Evolutionary conservation across 768 basidiomycete genomes (phyloP).

Genomic region (Wakefieldia striispora): DNA sequence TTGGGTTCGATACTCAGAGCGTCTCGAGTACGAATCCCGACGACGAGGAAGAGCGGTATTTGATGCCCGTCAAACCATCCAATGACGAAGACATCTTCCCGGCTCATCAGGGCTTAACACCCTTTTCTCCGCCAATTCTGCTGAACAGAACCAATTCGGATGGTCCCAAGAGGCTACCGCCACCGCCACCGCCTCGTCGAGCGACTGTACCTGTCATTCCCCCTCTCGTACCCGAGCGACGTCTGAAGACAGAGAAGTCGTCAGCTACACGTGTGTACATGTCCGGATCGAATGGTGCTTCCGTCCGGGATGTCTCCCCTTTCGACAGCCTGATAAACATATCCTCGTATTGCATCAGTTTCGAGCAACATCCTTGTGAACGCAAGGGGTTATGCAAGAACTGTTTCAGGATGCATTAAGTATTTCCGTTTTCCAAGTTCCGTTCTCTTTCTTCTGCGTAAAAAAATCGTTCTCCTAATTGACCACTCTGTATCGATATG

Average conservation of each 20-base stretch:
- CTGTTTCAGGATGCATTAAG: slow-evolving; percentile 55
- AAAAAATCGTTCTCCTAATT: not conserved
- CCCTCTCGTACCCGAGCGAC: slow-evolving; percentile 51
- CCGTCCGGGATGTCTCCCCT: slow-evolving; percentile 51
- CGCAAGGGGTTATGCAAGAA: slow-evolving; percentile 62
- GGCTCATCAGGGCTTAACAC: slow-evolving; percentile 10
- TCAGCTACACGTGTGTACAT: slow-evolving; percentile 22
- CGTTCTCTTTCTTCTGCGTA: not conserved
- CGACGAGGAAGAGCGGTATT: slow-evolving; percentile 43
- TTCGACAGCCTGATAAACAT: slow-evolving; percentile 64
- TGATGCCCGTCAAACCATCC: slow-evolving; percentile 28
- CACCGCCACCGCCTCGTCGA: slow-evolving; percentile 66
- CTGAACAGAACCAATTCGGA: slow-evolving; percentile 26
- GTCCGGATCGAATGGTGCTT: slow-evolving; percentile 29
- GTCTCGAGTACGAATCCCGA: slow-evolving; percentile 42
- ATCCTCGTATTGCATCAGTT: slow-evolving; percentile 45
- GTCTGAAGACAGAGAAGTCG: slow-evolving; percentile 15
- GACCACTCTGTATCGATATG: slow-evolving; percentile 7
- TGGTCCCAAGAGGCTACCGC: slow-evolving; percentile 42
- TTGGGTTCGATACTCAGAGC: slow-evolving; percentile 36
- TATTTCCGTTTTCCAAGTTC: not conserved
- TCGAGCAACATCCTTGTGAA: slow-evolving; percentile 69
- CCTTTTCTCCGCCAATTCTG: slow-evolving; percentile 16
- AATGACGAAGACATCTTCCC: slow-evolving; percentile 25
- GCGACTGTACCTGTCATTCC: slow-evolving; percentile 28